Percentiles rank a stretch among this genome's conserved stretches.
Evolutionary conservation across 768 basidiomycete genomes (phyloP).

Genomic region (Candolleomyces eurysporus): DNA sequence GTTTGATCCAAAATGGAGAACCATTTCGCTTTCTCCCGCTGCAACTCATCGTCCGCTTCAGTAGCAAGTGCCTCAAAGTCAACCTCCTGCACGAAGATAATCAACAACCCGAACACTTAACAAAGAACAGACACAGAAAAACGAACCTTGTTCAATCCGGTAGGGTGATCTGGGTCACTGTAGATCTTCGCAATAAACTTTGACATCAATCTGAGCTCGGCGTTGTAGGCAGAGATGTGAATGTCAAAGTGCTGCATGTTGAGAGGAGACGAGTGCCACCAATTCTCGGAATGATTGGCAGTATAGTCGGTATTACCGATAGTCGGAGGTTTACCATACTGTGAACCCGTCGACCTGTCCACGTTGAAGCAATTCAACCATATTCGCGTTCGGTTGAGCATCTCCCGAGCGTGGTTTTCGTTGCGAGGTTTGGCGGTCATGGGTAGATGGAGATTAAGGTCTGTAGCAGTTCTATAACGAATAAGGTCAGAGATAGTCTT

Average conservation of each 20-base stretch:
- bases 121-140: background rate
- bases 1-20: slow-evolving; percentile 47
- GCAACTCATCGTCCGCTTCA: slow-evolving; percentile 69
- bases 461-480: slow-evolving; percentile 70
- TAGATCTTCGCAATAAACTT: slow-evolving; percentile 63
- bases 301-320: slow-evolving; percentile 77
- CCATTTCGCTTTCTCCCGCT: slow-evolving; percentile 56
- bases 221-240: slow-evolving; percentile 75
- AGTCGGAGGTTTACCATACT: slow-evolving; percentile 86
- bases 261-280: slow-evolving; percentile 67
- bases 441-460: slow-evolving; percentile 84
- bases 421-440: slow-evolving; percentile 70
- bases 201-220: slow-evolving; percentile 64
- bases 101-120: background rate
- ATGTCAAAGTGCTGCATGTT: slow-evolving; percentile 78
- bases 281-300: slow-evolving; percentile 63
- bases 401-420: slow-evolving; percentile 79
- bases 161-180: slow-evolving; percentile 71
- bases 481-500: slow-evolving; percentile 8
- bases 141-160: slow-evolving; percentile 70
- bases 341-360: slow-evolving; percentile 83
- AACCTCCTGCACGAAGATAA: slow-evolving; percentile 40
- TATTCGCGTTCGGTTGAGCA: slow-evolving; percentile 84
- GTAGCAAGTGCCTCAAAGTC: slow-evolving; percentile 65
- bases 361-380: slow-evolving; percentile 93